These are phyloP conservation scores for Cladochytrium replicatum DNA, from an alignment of 192 early-diverging fungal genomes.

Conservation along the genomic window DNA sequence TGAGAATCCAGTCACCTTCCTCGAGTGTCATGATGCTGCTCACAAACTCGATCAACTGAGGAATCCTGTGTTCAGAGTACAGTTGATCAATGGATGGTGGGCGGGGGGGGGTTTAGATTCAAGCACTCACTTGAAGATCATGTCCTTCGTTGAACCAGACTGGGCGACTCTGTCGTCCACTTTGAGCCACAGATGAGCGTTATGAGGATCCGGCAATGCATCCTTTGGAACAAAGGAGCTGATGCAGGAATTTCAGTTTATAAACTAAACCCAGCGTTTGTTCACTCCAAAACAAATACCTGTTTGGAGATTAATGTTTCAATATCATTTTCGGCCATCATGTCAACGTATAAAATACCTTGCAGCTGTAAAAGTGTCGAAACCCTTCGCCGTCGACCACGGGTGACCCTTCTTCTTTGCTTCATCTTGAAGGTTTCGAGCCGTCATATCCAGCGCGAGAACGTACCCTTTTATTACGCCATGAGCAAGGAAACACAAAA, in stretches of 20 bases:
- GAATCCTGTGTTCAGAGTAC: slow-evolving; percentile 41
- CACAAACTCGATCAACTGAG: slow-evolving; percentile 68
- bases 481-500: slow-evolving; percentile 22
- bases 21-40: slow-evolving; percentile 83
- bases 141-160: slow-evolving; percentile 77
- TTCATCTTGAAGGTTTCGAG: slow-evolving; percentile 74
- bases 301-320: too few species aligned
- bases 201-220: slow-evolving; percentile 57
- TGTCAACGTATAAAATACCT: slow-evolving; percentile 33
- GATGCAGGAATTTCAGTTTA: background rate
- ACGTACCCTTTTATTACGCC: slow-evolving; percentile 56
- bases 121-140: slow-evolving; percentile 75
- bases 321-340: too few species aligned
- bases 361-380: slow-evolving; percentile 90
- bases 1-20: slow-evolving; percentile 81
- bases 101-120: background rate
- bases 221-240: slow-evolving; percentile 69
- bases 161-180: slow-evolving; percentile 62
- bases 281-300: too few species aligned
- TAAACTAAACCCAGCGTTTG: background rate
- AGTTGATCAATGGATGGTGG: background rate
- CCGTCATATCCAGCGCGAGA: slow-evolving; percentile 87
- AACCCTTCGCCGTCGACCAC: slow-evolving; percentile 89
- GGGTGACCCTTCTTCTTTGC: slow-evolving; percentile 79
- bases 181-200: slow-evolving; percentile 68